A percentile compares a stretch with the other conserved stretches of the same genome.
Evolutionary conservation across 177 flowering plant species (phyloP).

Genomic region (Tripterygium wilfordii): DNA sequence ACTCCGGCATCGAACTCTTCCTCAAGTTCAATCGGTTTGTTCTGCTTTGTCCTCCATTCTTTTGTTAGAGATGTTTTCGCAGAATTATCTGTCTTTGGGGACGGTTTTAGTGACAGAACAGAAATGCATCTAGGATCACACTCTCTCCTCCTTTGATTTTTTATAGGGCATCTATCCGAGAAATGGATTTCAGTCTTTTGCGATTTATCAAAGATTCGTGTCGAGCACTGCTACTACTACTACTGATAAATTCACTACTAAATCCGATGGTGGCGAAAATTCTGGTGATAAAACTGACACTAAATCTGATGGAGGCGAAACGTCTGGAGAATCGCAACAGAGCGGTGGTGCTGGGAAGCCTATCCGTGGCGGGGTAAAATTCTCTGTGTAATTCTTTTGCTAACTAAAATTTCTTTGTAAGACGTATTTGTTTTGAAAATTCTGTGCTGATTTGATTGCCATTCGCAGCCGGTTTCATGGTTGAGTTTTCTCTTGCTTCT

Average conservation of each 20-base stretch:
- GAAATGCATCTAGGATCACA: too few relatives aligned
- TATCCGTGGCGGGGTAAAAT: conserved; percentile 76
- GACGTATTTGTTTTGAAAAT: background rate
- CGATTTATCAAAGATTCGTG: conserved; percentile 6
- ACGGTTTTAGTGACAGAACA: too few relatives aligned
- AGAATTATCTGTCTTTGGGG: too few relatives aligned
- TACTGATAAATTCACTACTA: conserved; percentile 7
- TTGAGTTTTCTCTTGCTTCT: conserved; percentile 77
- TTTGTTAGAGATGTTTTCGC: background rate
- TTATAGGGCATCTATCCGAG: conserved; percentile 10
- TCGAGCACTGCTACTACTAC: conserved; percentile 10
- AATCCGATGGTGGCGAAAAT: conserved; percentile 7
- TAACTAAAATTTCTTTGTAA: background rate
- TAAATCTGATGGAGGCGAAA: conserved; percentile 23
- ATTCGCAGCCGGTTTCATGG: conserved; percentile 96
- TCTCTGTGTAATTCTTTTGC: background rate
- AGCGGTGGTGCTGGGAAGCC: conserved; percentile 52
- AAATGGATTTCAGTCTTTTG: conserved; percentile 4
- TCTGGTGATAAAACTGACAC: conserved; percentile 16
- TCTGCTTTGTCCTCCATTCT: background rate
- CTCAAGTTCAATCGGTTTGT: conserved; percentile 8
- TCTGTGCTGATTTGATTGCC: background rate
- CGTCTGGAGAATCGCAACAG: conserved; percentile 35
- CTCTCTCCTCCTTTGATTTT: background rate
- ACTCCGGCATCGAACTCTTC: conserved; percentile 1